Base-by-base conservation (phyloP, 768 basidiomycete species). In the Xanthoconium stramineum region DNA sequence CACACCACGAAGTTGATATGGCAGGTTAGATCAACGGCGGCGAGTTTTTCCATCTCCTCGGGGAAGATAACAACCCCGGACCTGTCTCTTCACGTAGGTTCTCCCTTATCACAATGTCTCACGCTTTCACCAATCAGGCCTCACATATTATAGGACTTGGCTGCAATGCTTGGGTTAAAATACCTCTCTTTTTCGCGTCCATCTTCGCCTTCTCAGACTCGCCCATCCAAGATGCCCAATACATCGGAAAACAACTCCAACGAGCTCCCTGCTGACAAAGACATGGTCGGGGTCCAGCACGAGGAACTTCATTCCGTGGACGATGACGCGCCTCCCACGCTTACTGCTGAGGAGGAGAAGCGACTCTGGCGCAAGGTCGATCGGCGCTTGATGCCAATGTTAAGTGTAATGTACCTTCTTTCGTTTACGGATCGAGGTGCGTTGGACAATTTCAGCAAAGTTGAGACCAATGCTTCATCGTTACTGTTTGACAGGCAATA, bases 391-490 rank as follows among this genome's bases (percentile, higher is more conserved):
- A 78, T 84, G 76, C 82, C 83, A 0, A 83, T 84, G 20, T 68
- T 87, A 24, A 71, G 78, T 3, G 55, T 84, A 44, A 80, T 87
- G 75, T 86, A 86, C 62, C 70, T 88, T 43, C 65, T 85, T 29
- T 81, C 82, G 5, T 86, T 85, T 68, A 71, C 86, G 66, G 86
- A 88, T 64, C 72, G 85, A 75, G 82, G 83, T 78, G 47, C 28
- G 75, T 63, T 13, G 15, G 36, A 19, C 35, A 11, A 11, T 46
- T 20, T 33, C 10, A 6, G 20, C 24, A n/a, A 3, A 29, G 28
- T 45, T 52, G 11, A 49, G 9, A 20, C 2, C 3, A 11, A 47
- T 47, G 30, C 1, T 8, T 37, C 6, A 14, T 46, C 4, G 15
- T 9, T 28, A 5, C 5, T 24, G 3, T 28, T 0, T 38, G 3